These are phyloP conservation scores for Aspergillus neotritici DNA, from an alignment of 2,329 filamentous ascomycete species.

Conservation along the genomic window DNA sequence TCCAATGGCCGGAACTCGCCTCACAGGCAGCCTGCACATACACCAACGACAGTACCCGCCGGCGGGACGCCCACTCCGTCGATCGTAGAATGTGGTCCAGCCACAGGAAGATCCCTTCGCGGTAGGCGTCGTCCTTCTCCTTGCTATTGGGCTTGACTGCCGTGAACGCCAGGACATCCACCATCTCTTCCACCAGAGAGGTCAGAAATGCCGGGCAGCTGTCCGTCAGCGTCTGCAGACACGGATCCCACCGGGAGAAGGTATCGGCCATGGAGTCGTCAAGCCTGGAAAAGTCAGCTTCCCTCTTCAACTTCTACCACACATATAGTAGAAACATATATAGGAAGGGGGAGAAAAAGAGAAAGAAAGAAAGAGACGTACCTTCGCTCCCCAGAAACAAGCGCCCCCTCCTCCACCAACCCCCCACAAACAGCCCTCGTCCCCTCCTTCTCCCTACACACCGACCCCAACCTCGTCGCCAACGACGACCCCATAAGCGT, in stretches of 20 bases:
- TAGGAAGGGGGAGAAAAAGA: too few species aligned
- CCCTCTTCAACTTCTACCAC: neutral
- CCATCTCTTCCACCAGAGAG: constrained; percentile 36
- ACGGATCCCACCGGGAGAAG: constrained; percentile 33
- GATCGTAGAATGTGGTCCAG: constrained; percentile 43
- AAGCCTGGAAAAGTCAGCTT: constrained; percentile 12
- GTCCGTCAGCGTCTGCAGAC: constrained; percentile 33
- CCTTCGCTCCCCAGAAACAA: constrained; percentile 25
- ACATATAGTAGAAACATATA: neutral
- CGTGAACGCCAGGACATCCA: constrained; percentile 29
- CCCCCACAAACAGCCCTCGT: constrained; percentile 17
- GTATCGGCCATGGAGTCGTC: constrained; percentile 23
- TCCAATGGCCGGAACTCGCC: constrained; percentile 30
- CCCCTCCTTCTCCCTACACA: constrained; percentile 22
- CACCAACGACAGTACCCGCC: constrained; percentile 23
- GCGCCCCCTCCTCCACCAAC: constrained; percentile 22
- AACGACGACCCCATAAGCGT: constrained; percentile 14
- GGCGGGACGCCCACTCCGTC: constrained; percentile 30
- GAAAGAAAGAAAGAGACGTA: constrained; percentile 16
- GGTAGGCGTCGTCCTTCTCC: constrained; percentile 24
- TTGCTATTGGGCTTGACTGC: constrained; percentile 5
- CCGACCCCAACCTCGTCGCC: constrained; percentile 22
- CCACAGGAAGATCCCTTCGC: constrained; percentile 47
- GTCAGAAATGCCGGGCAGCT: constrained; percentile 32
- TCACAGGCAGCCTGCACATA: constrained; percentile 33